Percentiles rank a stretch among this genome's conserved stretches.
Evolutionary conservation across 768 basidiomycete species (phyloP).

Genomic region (Hypholoma fasciculare): DNA sequence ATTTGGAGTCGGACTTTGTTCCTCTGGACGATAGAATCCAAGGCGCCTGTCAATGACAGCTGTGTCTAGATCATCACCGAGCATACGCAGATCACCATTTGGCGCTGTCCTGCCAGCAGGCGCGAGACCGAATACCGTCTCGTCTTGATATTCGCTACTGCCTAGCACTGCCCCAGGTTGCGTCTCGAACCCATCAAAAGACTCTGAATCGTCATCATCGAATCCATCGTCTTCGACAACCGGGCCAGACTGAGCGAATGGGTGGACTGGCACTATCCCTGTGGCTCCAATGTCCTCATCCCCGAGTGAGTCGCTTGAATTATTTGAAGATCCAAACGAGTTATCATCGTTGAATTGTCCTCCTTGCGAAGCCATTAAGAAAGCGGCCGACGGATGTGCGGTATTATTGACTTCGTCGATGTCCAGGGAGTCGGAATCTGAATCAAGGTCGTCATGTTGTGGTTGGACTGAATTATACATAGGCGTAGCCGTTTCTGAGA

Average conservation of each 20-base stretch:
- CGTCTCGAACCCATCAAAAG: slow-evolving; percentile 45
- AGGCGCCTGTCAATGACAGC: slow-evolving; percentile 58
- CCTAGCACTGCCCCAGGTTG: slow-evolving; percentile 18
- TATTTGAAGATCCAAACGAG: slow-evolving; percentile 53
- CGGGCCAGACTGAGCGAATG: slow-evolving; percentile 46
- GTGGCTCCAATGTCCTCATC: slow-evolving; percentile 43
- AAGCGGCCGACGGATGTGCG: slow-evolving; percentile 68
- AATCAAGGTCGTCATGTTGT: slow-evolving; percentile 33
- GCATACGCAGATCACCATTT: slow-evolving; percentile 45
- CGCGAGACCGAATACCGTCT: slow-evolving; percentile 73
- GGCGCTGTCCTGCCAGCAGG: slow-evolving; percentile 46
- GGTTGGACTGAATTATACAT: slow-evolving; percentile 12
- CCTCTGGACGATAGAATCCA: slow-evolving; percentile 47
- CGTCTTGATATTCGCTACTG: slow-evolving; percentile 45
- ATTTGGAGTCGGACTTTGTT: slow-evolving; percentile 69
- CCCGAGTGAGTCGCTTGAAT: slow-evolving; percentile 56
- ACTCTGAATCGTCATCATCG: slow-evolving; percentile 48
- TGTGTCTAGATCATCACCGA: slow-evolving; percentile 67
- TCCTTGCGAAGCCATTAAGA: slow-evolving; percentile 59
- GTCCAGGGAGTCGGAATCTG: slow-evolving; percentile 57
- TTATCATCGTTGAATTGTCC: slow-evolving; percentile 40
- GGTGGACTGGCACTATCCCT: slow-evolving; percentile 52
- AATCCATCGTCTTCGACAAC: slow-evolving; percentile 51
- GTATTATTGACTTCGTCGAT: slow-evolving; percentile 53
- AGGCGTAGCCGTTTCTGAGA: slow-evolving; percentile 14